Percentiles rank a stretch among this genome's conserved stretches.
phyloP scores from a whole-genome alignment of 2,329 filamentous ascomycete species.

The Alternaria sp. region DNA sequence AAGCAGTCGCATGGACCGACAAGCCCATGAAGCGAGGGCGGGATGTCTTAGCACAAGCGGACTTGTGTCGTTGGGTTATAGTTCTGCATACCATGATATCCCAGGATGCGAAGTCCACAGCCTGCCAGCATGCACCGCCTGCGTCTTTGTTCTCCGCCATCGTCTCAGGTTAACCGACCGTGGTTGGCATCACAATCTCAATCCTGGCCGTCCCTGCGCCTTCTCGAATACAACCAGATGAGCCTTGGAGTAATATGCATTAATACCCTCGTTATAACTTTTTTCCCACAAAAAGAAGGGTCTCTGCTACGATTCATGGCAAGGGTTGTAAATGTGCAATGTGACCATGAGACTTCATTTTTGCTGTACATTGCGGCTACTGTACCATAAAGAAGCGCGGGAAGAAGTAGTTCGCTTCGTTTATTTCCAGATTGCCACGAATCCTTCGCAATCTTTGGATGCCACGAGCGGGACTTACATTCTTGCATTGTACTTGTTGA shows the following conservation, averaged over 20 bases:
- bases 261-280: background rate
- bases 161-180: slow-evolving; percentile 31
- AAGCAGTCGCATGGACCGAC: slow-evolving; percentile 3
- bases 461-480: slow-evolving; percentile 8
- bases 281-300: slow-evolving; percentile 1
- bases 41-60: slow-evolving; percentile 2
- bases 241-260: slow-evolving; percentile 14
- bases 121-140: slow-evolving; percentile 13
- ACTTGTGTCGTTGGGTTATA: slow-evolving; percentile 16
- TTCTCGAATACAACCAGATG: slow-evolving; percentile 29
- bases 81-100: slow-evolving; percentile 16
- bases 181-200: slow-evolving; percentile 10
- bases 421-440: background rate
- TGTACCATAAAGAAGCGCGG: background rate
- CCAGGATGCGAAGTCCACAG: slow-evolving; percentile 23
- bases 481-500: slow-evolving; percentile 5
- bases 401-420: slow-evolving; percentile 1
- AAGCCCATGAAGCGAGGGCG: background rate
- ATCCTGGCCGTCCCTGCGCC: slow-evolving; percentile 9
- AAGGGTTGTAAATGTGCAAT: background rate
- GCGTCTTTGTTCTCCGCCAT: slow-evolving; percentile 19
- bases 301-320: slow-evolving; percentile 10
- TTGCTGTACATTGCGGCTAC: background rate
- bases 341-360: slow-evolving; percentile 1
- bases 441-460: slow-evolving; percentile 10